A percentile compares a stretch with the other conserved stretches of the same genome.
phyloP scores from a whole-genome alignment of 2,329 filamentous ascomycete genomes.

The Colletotrichum echinochloae region DNA sequence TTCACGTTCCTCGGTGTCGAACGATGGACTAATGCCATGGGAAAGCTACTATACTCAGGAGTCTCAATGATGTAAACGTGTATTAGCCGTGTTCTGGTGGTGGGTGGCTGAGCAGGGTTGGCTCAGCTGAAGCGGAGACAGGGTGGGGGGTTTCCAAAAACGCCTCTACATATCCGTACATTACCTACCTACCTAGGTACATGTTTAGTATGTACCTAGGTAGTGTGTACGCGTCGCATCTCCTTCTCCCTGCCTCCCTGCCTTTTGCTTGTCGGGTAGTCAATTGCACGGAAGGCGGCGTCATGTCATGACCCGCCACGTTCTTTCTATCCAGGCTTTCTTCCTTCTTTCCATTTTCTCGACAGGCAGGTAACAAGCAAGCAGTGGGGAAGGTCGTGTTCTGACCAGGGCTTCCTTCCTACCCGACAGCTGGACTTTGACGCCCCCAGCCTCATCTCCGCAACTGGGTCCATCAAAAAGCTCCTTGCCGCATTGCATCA shows the following conservation, averaged over 20 bases:
- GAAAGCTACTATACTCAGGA: no score
- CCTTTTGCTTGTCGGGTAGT: conserved; percentile 6
- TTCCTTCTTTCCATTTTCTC: conserved; percentile 10
- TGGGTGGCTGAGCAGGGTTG: conserved; percentile 1
- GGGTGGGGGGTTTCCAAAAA: neutral
- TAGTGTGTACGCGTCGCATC: neutral
- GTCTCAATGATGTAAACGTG: neutral
- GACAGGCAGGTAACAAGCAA: neutral
- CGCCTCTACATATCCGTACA: neutral
- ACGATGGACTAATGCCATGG: conserved; percentile 2
- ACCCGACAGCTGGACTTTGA: neutral
- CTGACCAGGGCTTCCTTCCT: neutral
- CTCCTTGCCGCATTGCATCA: conserved; percentile 36
- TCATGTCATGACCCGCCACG: conserved; percentile 8
- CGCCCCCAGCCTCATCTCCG: conserved; percentile 28
- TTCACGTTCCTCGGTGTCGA: neutral
- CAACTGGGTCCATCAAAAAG: conserved; percentile 17
- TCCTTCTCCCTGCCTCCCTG: neutral
- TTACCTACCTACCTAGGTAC: no score
- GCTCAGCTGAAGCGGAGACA: conserved; percentile 14
- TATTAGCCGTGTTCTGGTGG: neutral
- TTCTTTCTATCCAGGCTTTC: neutral
- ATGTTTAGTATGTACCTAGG: no score
- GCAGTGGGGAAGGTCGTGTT: conserved; percentile 9
- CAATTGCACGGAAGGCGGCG: conserved; percentile 15